These are phyloP conservation scores for Austroboletus festivus DNA, from an alignment of 768 basidiomycete species.

Conservation along the genomic window DNA sequence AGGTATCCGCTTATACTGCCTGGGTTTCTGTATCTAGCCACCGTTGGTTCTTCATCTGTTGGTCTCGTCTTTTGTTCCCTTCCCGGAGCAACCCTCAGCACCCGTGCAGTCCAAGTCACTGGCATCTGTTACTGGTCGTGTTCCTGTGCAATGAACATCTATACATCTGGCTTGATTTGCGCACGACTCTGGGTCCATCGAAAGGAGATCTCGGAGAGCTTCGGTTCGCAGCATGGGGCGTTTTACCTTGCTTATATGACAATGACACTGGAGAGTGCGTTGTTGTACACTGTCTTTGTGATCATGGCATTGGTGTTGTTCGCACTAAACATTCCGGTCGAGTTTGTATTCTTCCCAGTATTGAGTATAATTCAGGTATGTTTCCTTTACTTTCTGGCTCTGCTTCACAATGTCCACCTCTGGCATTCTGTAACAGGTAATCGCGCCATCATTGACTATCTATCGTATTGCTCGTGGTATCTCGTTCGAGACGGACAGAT, in stretches of 20 bases:
- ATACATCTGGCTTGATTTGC: conserved; percentile 13
- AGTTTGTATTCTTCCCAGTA: conserved; percentile 22
- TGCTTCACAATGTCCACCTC: background rate
- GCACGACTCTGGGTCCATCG: conserved; percentile 18
- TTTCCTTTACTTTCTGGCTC: background rate
- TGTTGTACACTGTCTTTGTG: conserved; percentile 14
- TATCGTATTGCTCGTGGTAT: background rate
- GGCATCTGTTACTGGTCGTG: conserved; percentile 7
- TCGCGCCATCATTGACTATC: background rate
- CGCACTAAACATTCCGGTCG: conserved; percentile 18
- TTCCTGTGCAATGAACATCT: conserved; percentile 15
- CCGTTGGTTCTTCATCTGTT: conserved; percentile 13
- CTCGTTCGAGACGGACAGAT: background rate
- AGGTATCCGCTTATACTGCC: background rate
- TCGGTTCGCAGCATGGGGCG: conserved; percentile 12
- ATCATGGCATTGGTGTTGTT: conserved; percentile 14
- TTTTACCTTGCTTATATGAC: conserved; percentile 24
- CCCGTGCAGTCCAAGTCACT: background rate
- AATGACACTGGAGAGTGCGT: conserved; percentile 25
- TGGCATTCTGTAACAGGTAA: background rate
- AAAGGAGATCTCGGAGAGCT: conserved; percentile 1
- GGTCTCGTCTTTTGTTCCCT: conserved; percentile 6
- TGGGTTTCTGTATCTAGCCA: conserved; percentile 14
- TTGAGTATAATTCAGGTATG: conserved; percentile 18
- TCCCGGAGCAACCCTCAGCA: background rate